A percentile compares a stretch with the other conserved stretches of the same genome.
Evolutionary conservation across 1,284 basidiomycete species (phyloP).

Genomic region (Tilletia setariae): DNA sequence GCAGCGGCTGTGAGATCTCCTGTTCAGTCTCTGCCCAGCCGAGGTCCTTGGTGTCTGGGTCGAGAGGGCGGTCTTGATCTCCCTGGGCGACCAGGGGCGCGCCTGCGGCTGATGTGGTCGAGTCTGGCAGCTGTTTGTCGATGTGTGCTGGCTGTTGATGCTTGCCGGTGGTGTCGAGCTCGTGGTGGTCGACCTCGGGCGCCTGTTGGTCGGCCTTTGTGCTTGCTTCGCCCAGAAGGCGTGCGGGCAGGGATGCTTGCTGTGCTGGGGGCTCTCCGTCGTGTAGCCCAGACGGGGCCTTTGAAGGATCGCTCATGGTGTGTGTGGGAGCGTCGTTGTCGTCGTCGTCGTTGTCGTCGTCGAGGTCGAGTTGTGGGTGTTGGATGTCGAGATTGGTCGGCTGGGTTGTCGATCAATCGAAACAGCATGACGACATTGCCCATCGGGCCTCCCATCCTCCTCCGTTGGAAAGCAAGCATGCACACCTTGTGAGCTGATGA

Average conservation of each 20-base stretch:
- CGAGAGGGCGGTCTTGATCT: constrained; percentile 32
- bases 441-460: too few relatives aligned
- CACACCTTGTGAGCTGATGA: too few relatives aligned
- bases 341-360: background rate
- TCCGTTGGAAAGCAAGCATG: too few relatives aligned
- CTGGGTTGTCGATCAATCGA: too few relatives aligned
- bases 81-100: constrained; percentile 24
- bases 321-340: background rate
- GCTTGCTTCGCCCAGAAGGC: constrained; percentile 3
- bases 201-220: constrained; percentile 8
- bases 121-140: background rate
- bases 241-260: background rate
- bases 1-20: constrained; percentile 36
- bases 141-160: background rate
- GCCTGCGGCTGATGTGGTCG: background rate
- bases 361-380: background rate
- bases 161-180: background rate
- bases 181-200: background rate
- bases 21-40: constrained; percentile 42
- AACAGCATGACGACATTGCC: too few relatives aligned
- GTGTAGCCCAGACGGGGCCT: background rate
- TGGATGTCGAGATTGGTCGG: background rate
- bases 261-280: background rate
- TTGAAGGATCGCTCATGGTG: background rate
- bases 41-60: constrained; percentile 40